Percentiles rank a stretch among this genome's conserved stretches.
phyloP scores from a whole-genome alignment of 1,139 yeast species.

The Saccharomyces hybrid region DNA sequence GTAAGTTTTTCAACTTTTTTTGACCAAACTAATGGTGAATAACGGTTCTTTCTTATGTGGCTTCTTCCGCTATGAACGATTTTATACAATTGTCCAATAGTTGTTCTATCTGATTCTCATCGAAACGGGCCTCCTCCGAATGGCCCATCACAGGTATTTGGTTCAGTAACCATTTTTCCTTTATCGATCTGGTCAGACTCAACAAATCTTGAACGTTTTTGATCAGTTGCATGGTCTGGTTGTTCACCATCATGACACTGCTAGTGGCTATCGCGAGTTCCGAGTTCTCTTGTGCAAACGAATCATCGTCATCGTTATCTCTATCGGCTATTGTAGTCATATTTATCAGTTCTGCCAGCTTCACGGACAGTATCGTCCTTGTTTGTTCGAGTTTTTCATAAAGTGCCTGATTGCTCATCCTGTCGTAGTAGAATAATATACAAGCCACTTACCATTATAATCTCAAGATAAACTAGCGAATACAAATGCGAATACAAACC shows the following conservation, averaged over 20 bases:
- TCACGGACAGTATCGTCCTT: slow-evolving; percentile 25
- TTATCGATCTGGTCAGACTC: slow-evolving; percentile 27
- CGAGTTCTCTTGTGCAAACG: slow-evolving; percentile 12
- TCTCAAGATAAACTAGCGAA: no score
- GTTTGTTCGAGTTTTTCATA: slow-evolving; percentile 29
- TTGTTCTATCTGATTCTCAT: slow-evolving; percentile 12
- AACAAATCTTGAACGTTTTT: slow-evolving; percentile 31
- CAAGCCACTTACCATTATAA: background rate
- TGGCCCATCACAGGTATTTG: slow-evolving; percentile 26
- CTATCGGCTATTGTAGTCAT: slow-evolving; percentile 23
- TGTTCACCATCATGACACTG: slow-evolving; percentile 27
- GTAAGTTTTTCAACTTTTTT: background rate
- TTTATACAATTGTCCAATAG: slow-evolving; percentile 17
- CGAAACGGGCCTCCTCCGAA: slow-evolving; percentile 4
- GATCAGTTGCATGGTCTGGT: slow-evolving; percentile 29
- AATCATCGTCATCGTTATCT: slow-evolving; percentile 11
- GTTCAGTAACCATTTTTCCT: slow-evolving; percentile 31
- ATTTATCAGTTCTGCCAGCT: slow-evolving; percentile 25
- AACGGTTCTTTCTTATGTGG: background rate
- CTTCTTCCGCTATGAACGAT: slow-evolving; percentile 12
- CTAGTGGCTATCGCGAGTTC: slow-evolving; percentile 24
- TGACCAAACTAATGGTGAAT: background rate
- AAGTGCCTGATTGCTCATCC: slow-evolving; percentile 29
- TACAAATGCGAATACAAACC: background rate
- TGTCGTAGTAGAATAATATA: background rate